phyloP scores from a whole-genome alignment of 2,329 filamentous ascomycete genomes.

The Fusarium lyarnte region DNA sequence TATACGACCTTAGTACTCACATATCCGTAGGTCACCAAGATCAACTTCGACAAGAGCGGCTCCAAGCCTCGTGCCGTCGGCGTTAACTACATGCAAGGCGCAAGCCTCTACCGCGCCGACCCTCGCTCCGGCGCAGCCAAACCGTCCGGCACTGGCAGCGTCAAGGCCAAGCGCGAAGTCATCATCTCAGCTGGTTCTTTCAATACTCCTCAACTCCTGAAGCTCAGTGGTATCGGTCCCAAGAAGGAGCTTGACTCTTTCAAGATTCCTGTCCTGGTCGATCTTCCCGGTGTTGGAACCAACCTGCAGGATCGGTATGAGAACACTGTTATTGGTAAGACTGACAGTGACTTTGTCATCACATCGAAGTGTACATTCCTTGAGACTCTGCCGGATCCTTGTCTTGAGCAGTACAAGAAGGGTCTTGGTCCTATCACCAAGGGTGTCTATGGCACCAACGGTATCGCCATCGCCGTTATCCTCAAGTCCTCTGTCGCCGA shows the following conservation, averaged over 20 bases:
- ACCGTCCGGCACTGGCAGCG: not conserved
- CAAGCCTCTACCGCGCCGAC: conserved; percentile 39
- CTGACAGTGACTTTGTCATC: conserved; percentile 28
- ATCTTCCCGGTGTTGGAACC: conserved; percentile 65
- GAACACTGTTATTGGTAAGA: conserved; percentile 35
- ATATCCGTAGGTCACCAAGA: conserved; percentile 41
- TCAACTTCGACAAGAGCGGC: conserved; percentile 48
- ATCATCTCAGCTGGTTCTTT: conserved; percentile 61
- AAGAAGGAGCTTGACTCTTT: conserved; percentile 43
- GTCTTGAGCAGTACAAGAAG: conserved; percentile 29
- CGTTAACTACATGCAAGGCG: conserved; percentile 45
- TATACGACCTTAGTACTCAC: fast-evolving
- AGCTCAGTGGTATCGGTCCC: conserved; percentile 54
- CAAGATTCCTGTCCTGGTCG: conserved; percentile 44
- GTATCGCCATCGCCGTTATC: conserved; percentile 61
- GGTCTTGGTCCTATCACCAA: conserved; percentile 28
- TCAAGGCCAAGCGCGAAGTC: conserved; percentile 47
- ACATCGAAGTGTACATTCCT: conserved; percentile 37
- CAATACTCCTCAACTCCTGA: conserved; percentile 61
- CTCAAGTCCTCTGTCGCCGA: conserved; percentile 50
- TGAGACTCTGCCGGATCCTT: conserved; percentile 28
- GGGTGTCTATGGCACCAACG: conserved; percentile 55
- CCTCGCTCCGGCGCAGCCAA: conserved; percentile 32
- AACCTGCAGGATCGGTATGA: conserved; percentile 68
- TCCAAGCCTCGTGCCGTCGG: conserved; percentile 46